Evolutionary conservation across 2,329 filamentous ascomycete genomes (phyloP).

Genomic region (Paecilomyces sp.): DNA sequence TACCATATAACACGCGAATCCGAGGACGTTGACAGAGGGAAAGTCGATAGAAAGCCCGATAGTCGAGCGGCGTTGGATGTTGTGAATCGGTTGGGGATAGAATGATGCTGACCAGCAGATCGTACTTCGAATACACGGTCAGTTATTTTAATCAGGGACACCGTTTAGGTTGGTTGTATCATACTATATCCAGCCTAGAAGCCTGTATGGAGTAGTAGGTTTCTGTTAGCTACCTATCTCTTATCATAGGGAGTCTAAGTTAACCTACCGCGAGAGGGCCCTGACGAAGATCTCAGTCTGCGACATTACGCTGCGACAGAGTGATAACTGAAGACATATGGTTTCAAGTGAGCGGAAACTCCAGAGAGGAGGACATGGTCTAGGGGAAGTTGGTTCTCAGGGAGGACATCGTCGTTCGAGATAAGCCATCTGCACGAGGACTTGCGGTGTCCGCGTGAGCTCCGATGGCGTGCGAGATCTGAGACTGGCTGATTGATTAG

Average conservation of each 20-base stretch:
- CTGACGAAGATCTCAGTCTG: conserved; percentile 29
- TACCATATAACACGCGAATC: conserved; percentile 61
- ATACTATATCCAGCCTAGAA: conserved; percentile 69
- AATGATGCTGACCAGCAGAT: conserved; percentile 80
- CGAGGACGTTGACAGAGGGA: conserved; percentile 61
- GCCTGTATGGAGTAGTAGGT: conserved; percentile 38
- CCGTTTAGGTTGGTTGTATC: conserved; percentile 8
- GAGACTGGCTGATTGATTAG: not conserved
- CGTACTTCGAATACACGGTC: conserved; percentile 35
- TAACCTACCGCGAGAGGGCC: conserved; percentile 35
- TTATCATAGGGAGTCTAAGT: not conserved
- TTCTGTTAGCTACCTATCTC: conserved; percentile 11
- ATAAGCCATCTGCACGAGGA: not conserved
- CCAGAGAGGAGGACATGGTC: not conserved
- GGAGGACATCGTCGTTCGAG: not conserved
- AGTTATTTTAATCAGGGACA: not conserved
- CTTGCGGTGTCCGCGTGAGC: not conserved
- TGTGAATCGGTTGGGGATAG: conserved; percentile 83
- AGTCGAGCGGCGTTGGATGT: conserved; percentile 69
- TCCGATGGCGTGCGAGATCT: not conserved
- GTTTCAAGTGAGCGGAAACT: not conserved
- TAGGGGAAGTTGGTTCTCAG: not conserved
- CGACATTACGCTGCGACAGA: conserved; percentile 16
- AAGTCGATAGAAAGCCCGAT: conserved; percentile 83
- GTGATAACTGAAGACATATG: not conserved